Percentiles rank a stretch among this genome's conserved stretches.
These are phyloP conservation scores for Penicillium maclennaniae DNA, from an alignment of 495 filamentous ascomycete genomes.

Conservation along the genomic window DNA sequence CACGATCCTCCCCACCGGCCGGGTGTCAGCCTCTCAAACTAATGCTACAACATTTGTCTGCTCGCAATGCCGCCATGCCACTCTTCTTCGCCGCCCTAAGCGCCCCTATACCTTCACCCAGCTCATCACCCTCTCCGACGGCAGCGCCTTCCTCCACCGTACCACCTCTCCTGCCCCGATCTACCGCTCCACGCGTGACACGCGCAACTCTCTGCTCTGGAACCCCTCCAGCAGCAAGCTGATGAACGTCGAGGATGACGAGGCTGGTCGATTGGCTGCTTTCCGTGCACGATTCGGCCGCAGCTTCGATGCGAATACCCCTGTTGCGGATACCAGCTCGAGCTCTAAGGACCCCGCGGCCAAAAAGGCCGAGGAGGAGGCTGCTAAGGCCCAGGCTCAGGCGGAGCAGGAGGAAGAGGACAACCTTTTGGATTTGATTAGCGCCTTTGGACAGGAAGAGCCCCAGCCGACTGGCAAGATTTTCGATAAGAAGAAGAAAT, in stretches of 20 bases:
- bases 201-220: constrained; percentile 83
- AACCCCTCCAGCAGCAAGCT: constrained; percentile 76
- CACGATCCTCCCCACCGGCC: constrained; percentile 22
- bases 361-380: constrained; percentile 30
- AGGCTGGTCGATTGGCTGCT: constrained; percentile 82
- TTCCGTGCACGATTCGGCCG: constrained; percentile 83
- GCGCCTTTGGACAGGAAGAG: constrained; percentile 52
- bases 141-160: constrained; percentile 78
- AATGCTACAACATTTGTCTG: constrained; percentile 41
- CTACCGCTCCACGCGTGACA: constrained; percentile 76
- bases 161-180: constrained; percentile 81
- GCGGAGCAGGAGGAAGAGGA: constrained; percentile 48
- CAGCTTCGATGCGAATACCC: constrained; percentile 65
- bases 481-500: constrained; percentile 30
- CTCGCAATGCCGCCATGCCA: constrained; percentile 68
- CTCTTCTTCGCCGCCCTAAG: constrained; percentile 80
- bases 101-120: constrained; percentile 97
- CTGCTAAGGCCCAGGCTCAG: constrained; percentile 28
- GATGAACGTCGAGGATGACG: constrained; percentile 86
- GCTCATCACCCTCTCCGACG: constrained; percentile 90
- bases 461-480: constrained; percentile 20
- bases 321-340: constrained; percentile 16
- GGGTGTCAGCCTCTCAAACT: constrained; percentile 22
- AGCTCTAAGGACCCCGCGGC: constrained; percentile 21
- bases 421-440: constrained; percentile 68